Evolutionary conservation across 2,329 filamentous ascomycete genomes (phyloP).

Genomic region (Aspergillus oerlinghausenensis): DNA sequence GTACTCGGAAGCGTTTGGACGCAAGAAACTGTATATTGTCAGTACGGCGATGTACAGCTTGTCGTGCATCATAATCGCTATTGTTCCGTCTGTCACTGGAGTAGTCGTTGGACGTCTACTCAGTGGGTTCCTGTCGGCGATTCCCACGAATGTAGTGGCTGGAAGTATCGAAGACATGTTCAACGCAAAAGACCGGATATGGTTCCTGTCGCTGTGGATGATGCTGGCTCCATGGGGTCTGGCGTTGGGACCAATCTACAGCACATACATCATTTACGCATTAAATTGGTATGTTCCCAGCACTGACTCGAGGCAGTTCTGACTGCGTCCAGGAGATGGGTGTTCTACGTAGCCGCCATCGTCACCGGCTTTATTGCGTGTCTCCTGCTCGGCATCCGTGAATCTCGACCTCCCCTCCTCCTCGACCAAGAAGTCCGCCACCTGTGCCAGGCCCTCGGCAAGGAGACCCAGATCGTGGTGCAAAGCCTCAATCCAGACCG

Average conservation of each 20-base stretch:
- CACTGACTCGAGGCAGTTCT: background rate
- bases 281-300: slow-evolving; percentile 32
- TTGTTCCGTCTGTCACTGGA: slow-evolving; percentile 27
- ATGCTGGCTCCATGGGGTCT: slow-evolving; percentile 39
- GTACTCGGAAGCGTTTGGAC: slow-evolving; percentile 31
- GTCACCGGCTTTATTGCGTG: slow-evolving; percentile 28
- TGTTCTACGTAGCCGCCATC: slow-evolving; percentile 41
- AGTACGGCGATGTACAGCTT: slow-evolving; percentile 17
- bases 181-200: slow-evolving; percentile 40
- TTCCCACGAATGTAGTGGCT: slow-evolving; percentile 44
- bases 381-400: slow-evolving; percentile 34
- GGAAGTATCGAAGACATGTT: slow-evolving; percentile 49
- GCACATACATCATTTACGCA: slow-evolving; percentile 33
- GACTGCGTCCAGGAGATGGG: slow-evolving; percentile 36
- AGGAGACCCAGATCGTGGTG: slow-evolving; percentile 13
- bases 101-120: slow-evolving; percentile 38
- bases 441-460: slow-evolving; percentile 21
- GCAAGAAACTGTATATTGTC: slow-evolving; percentile 27
- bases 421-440: slow-evolving; percentile 29
- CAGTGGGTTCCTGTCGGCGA: slow-evolving; percentile 41
- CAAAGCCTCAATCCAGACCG: slow-evolving; percentile 35
- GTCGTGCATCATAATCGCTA: slow-evolving; percentile 33
- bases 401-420: slow-evolving; percentile 42
- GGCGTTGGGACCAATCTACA: slow-evolving; percentile 40
- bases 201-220: slow-evolving; percentile 43